phyloP scores from a whole-genome alignment of 495 filamentous ascomycete species.

The Aspergillus asperescens region DNA sequence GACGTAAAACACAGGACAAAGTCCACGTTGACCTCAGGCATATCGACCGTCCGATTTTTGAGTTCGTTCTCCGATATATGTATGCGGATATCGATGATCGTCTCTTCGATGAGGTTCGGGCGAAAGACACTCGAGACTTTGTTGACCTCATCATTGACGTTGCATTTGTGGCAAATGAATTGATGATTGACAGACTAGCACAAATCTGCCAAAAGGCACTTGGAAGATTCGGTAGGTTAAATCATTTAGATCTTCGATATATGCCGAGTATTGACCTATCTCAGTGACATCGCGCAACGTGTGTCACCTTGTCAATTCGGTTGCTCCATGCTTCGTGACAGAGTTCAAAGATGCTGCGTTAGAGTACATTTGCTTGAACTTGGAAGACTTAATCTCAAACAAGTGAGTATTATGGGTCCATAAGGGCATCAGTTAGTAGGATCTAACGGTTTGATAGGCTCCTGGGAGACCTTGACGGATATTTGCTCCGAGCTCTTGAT shows the following conservation, averaged over 20 bases:
- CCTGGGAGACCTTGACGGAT: slow-evolving; percentile 81
- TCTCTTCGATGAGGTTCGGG: slow-evolving; percentile 72
- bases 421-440: neutral
- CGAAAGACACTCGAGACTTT: slow-evolving; percentile 70
- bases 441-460: slow-evolving; percentile 41
- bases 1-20: slow-evolving; percentile 50
- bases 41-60: slow-evolving; percentile 63
- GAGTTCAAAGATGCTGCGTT: slow-evolving; percentile 85
- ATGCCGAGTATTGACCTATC: slow-evolving; percentile 20
- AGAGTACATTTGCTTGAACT: slow-evolving; percentile 85
- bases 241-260: neutral
- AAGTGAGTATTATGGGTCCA: slow-evolving; percentile 41
- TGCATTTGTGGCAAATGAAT: slow-evolving; percentile 81
- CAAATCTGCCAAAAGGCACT: slow-evolving; percentile 85
- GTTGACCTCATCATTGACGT: slow-evolving; percentile 88
- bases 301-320: slow-evolving; percentile 72
- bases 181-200: slow-evolving; percentile 88
- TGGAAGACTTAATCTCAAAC: slow-evolving; percentile 86
- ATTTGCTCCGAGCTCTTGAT: slow-evolving; percentile 73
- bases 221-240: slow-evolving; percentile 66
- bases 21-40: slow-evolving; percentile 80
- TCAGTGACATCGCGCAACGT: slow-evolving; percentile 80
- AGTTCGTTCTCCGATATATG: slow-evolving; percentile 72
- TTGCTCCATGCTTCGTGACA: slow-evolving; percentile 72
- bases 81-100: slow-evolving; percentile 79